Percentiles rank a stretch among this genome's conserved stretches.
Conservation (phyloP, 495 filamentous ascomycete genomes). For the Xylaria curta region DNA sequence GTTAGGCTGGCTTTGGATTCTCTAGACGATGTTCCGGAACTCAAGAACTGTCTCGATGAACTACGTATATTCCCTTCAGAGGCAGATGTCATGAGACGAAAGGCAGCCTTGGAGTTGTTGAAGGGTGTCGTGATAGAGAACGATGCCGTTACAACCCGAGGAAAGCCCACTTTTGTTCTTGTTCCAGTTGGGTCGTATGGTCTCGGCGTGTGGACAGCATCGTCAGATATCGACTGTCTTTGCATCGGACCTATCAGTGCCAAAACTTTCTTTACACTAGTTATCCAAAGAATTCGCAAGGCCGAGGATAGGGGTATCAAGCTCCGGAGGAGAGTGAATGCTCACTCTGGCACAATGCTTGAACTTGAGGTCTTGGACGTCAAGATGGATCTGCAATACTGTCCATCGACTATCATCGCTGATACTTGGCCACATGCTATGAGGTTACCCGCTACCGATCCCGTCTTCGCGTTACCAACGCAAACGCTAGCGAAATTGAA, state of each 20-base stretch:
- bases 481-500: constrained; percentile 61
- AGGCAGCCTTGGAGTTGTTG: constrained; percentile 51
- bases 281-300: constrained; percentile 55
- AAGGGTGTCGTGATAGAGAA: constrained; percentile 43
- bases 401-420: constrained; percentile 55
- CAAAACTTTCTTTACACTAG: constrained; percentile 61
- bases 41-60: constrained; percentile 38
- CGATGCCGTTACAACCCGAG: constrained; percentile 25
- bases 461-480: constrained; percentile 55
- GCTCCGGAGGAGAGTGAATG: constrained; percentile 58
- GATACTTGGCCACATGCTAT: constrained; percentile 49
- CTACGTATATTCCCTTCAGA: constrained; percentile 49
- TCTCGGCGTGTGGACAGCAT: constrained; percentile 60
- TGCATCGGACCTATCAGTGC: constrained; percentile 62
- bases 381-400: constrained; percentile 66
- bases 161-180: constrained; percentile 50
- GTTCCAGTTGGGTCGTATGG: constrained; percentile 66
- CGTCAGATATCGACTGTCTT: constrained; percentile 65
- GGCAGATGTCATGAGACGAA: constrained; percentile 47
- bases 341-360: constrained; percentile 60
- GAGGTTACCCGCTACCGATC: constrained; percentile 44
- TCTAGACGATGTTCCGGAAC: constrained; percentile 32
- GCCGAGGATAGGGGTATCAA: constrained; percentile 48
- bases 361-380: constrained; percentile 58
- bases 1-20: constrained; percentile 29